Evolutionary conservation across 495 filamentous ascomycete genomes (phyloP), one percentile per base, ranked within the genome.

Genomic region (Extremus antarcticus): DNA sequence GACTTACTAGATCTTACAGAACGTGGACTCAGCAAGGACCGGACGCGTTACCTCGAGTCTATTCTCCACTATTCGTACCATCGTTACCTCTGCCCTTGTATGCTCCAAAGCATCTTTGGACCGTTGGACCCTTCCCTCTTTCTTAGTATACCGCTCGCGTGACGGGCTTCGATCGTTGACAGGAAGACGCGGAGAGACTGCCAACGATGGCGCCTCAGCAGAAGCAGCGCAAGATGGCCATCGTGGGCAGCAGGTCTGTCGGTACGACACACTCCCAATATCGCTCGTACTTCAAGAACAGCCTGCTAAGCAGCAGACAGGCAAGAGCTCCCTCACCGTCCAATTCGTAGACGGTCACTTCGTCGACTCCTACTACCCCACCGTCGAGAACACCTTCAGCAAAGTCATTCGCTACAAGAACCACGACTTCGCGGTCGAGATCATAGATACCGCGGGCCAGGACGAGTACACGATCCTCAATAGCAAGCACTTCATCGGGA

Each of bases 391-490:
- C 69, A 97, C 90, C 13, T 97, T 97, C 69, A 91, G 86, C 71
- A 91, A 92, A 64, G 83, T 88, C 60, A 97, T 99, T 66, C 86
- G 86, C 57, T 83, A 85, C 70, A 90, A 90, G 67, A 83, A 85
- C 16, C 90, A 96, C 69, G 92, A 97, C 61, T 97, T 80, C 70
- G 87, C 89, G 51, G 95, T 89, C 39, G 92, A 97, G 74, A 97
- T 99, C 60, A 90, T 99, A 65, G 92, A 99, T 71, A 99, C 92
- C 20, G 92, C 92, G 15, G 92, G 92, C 55, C 94, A 97, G 89
- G 92, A 99, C 73, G 94, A 98, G 70, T 97, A 98, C 73, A 91
- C 86, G 65, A 96, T 97, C 63, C 76, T 98, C 50, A 96, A 95
- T 69, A 95, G 87, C 43, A 95, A 96, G 70, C 94, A 98, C 71